Conservation (phyloP, 768 basidiomycete genomes). For the Mycena haematopus region DNA sequence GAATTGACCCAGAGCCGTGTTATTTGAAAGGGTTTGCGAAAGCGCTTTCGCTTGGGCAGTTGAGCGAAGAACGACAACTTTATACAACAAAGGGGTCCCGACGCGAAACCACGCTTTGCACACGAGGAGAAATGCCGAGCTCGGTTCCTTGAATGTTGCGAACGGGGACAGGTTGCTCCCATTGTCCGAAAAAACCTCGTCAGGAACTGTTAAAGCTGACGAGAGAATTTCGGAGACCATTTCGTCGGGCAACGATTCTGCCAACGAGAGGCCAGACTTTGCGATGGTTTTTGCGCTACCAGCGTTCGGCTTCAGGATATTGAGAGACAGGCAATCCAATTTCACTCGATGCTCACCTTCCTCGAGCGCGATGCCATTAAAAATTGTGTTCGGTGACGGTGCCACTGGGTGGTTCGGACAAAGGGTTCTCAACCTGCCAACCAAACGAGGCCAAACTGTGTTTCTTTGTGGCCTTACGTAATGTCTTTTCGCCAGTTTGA, state of each 20-base stretch:
- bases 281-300: too few relatives aligned
- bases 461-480: too few relatives aligned
- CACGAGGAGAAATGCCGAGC: constrained; percentile 17
- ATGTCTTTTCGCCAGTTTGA: too few relatives aligned
- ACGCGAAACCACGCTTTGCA: constrained; percentile 29
- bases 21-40: constrained; percentile 24
- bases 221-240: constrained; percentile 18
- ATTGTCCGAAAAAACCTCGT: constrained; percentile 5
- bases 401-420: too few relatives aligned
- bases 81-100: constrained; percentile 34
- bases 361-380: too few relatives aligned
- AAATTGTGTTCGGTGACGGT: too few relatives aligned
- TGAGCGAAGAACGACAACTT: constrained; percentile 34
- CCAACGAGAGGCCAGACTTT: not conserved
- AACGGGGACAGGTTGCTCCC: not conserved
- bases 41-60: constrained; percentile 33
- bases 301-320: too few relatives aligned
- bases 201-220: too few relatives aligned
- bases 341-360: too few relatives aligned
- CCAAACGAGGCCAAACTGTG: too few relatives aligned
- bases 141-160: not conserved
- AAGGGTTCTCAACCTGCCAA: too few relatives aligned
- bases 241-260: constrained; percentile 18
- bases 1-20: constrained; percentile 29
- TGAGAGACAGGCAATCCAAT: too few relatives aligned